Conservation (phyloP, 2,329 filamentous ascomycete genomes). For the Trichoderma cornu-damae region DNA sequence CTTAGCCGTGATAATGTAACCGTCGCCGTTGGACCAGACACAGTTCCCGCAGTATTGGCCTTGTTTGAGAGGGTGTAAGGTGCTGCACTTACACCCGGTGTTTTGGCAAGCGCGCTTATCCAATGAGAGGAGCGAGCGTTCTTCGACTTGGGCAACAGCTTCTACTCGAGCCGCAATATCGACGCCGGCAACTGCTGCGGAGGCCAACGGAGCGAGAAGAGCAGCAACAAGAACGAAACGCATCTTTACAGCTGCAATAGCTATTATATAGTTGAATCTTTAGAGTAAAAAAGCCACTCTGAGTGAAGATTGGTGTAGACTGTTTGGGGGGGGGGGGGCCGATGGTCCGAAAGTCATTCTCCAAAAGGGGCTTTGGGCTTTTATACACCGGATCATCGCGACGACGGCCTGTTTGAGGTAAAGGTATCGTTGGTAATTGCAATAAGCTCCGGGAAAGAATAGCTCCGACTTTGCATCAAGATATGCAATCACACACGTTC, state of each 20-base stretch:
- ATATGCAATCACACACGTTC: not conserved
- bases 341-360: not conserved
- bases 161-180: conserved; percentile 4
- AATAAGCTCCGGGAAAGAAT: not conserved
- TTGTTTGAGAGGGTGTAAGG: not conserved
- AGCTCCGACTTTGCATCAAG: not conserved
- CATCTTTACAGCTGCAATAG: not conserved
- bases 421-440: not conserved
- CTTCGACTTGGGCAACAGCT: not conserved
- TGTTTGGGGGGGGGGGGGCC: too few relatives aligned
- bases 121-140: not conserved
- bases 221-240: not conserved
- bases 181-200: conserved; percentile 3
- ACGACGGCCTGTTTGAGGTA: not conserved
- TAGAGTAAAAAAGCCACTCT: not conserved
- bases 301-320: not conserved
- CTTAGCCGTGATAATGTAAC: conserved; percentile 8
- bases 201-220: conserved; percentile 1
- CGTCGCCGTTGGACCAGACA: conserved; percentile 5
- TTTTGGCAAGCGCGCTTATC: not conserved
- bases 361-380: too few relatives aligned
- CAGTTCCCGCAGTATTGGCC: conserved; percentile 9
- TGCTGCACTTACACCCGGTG: conserved; percentile 7
- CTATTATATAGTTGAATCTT: not conserved
- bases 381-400: not conserved